Conservation (phyloP, 2,329 filamentous ascomycete genomes). For the Scytalidium lignicola region DNA sequence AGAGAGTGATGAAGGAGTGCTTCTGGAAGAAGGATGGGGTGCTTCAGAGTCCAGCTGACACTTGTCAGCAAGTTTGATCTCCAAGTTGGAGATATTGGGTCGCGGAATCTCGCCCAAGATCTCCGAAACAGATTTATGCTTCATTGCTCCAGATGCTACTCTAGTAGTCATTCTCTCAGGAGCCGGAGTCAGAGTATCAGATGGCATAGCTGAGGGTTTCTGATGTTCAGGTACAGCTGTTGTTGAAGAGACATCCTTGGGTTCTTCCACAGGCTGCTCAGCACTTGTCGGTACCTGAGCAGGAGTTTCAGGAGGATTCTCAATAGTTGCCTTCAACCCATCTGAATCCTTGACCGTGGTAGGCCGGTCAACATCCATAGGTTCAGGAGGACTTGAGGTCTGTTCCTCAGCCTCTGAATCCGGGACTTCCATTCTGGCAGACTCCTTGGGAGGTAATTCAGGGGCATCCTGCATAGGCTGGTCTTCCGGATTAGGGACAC, state of each 20-base stretch:
- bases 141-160: slow-evolving; percentile 64
- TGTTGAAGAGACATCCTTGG: slow-evolving; percentile 8
- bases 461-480: slow-evolving; percentile 5
- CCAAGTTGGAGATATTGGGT: slow-evolving; percentile 23
- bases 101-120: slow-evolving; percentile 57
- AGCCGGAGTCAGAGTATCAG: slow-evolving; percentile 26
- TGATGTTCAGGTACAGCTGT: slow-evolving; percentile 15
- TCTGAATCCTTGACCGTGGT: slow-evolving; percentile 22
- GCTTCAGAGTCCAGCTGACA: slow-evolving; percentile 13
- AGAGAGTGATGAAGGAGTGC: slow-evolving; percentile 37
- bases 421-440: slow-evolving; percentile 13
- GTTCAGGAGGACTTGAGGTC: slow-evolving; percentile 15
- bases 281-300: slow-evolving; percentile 4
- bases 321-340: slow-evolving; percentile 12
- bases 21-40: slow-evolving; percentile 23
- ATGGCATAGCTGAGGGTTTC: slow-evolving; percentile 16
- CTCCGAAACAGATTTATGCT: slow-evolving; percentile 68
- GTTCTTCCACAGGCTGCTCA: slow-evolving; percentile 8
- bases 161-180: slow-evolving; percentile 60
- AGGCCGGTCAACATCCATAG: slow-evolving; percentile 22
- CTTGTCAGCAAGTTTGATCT: slow-evolving; percentile 10
- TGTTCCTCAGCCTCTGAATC: slow-evolving; percentile 22
- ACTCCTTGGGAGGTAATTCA: slow-evolving; percentile 3
- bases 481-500: slow-evolving; percentile 17
- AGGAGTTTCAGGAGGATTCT: slow-evolving; percentile 3